Conservation (phyloP, 2,329 filamentous ascomycete genomes). For the Phialocephala subalpina region DNA sequence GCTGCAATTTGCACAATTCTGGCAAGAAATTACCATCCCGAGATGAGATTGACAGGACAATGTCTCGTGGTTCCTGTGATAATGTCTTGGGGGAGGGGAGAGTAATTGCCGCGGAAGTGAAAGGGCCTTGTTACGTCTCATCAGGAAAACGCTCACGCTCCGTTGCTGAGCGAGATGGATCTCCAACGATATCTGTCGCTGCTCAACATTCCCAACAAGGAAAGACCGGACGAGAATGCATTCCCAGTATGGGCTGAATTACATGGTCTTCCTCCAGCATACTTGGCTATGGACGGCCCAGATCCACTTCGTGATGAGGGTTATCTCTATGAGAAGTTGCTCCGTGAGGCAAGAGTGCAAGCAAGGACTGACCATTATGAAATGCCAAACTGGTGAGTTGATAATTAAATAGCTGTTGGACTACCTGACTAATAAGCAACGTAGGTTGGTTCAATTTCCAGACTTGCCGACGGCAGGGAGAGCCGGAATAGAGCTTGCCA, state of each 20-base stretch:
- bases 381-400: conserved; percentile 5
- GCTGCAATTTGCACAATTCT: conserved; percentile 7
- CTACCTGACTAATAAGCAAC: no score
- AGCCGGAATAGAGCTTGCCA: conserved; percentile 3
- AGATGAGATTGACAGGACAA: no score
- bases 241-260: conserved; percentile 5
- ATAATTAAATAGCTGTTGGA: no score
- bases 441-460: conserved; percentile 15
- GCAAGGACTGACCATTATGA: conserved; percentile 13
- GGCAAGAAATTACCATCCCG: neutral
- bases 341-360: neutral
- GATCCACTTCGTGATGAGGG: conserved; percentile 42
- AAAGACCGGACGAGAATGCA: neutral
- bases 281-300: conserved; percentile 40
- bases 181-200: no score
- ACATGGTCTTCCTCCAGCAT: conserved; percentile 34
- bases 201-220: no score
- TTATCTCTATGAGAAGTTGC: conserved; percentile 13
- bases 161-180: no score
- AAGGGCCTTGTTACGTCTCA: no score
- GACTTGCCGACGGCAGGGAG: neutral
- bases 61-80: no score
- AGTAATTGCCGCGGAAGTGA: no score
- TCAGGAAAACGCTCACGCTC: no score
- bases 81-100: no score